phyloP scores from a whole-genome alignment of 148 eudicot genomes.

The Vaccinium darrowii region DNA sequence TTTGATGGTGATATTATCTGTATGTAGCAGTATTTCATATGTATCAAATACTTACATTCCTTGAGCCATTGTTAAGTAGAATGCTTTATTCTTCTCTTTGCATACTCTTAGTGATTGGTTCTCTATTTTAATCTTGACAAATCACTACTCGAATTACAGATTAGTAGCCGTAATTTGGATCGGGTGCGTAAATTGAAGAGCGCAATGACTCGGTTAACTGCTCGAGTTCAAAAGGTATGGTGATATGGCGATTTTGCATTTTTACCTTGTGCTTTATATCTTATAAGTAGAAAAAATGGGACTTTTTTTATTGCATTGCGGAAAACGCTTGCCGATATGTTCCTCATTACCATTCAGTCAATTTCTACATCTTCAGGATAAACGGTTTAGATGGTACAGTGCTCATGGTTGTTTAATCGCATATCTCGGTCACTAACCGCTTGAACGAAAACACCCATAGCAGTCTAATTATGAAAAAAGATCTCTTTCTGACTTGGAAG shows the following conservation, averaged over 20 bases:
- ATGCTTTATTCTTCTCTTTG: background rate
- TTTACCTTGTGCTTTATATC: background rate
- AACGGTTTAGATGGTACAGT: background rate
- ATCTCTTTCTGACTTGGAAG: background rate
- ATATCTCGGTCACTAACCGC: background rate
- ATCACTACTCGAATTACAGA: slow-evolving; percentile 33
- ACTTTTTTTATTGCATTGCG: background rate
- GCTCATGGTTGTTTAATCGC: background rate
- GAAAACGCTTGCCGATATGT: background rate
- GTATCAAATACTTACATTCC: background rate
- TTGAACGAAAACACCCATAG: background rate
- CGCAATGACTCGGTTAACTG: slow-evolving; percentile 78
- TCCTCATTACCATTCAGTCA: background rate
- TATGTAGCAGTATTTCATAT: background rate
- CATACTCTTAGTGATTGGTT: background rate
- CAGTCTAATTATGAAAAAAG: background rate
- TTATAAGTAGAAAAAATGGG: background rate
- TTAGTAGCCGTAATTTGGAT: slow-evolving; percentile 75
- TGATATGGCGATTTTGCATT: background rate
- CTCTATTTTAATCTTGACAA: slow-evolving; percentile 2
- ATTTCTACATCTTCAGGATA: background rate
- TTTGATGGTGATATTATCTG: background rate
- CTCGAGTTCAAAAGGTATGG: slow-evolving; percentile 73
- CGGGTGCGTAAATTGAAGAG: slow-evolving; percentile 79
- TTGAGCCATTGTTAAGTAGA: background rate